Evolutionary conservation across 306 rosid species (phyloP).

Genomic region (Bauhinia variegata): DNA sequence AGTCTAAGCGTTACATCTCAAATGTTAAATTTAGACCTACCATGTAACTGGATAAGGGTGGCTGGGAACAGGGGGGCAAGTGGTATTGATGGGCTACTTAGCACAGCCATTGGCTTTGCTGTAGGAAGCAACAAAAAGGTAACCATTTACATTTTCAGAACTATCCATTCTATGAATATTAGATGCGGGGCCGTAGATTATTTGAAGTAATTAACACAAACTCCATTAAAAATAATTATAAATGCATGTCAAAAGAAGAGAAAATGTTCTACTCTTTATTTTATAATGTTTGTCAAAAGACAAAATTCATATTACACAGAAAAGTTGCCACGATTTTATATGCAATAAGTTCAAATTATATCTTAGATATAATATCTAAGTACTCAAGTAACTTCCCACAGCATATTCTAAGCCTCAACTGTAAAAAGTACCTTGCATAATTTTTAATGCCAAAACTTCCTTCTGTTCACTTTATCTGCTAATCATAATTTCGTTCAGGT

Average conservation of each 20-base stretch:
- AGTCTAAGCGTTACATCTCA: slow-evolving; percentile 41
- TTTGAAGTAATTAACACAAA: background rate
- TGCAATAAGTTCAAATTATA: no score
- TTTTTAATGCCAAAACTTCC: slow-evolving; percentile 20
- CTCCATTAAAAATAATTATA: no score
- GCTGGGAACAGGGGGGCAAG: slow-evolving; percentile 94
- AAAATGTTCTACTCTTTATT: no score
- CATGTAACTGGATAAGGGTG: slow-evolving; percentile 67
- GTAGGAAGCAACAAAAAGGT: slow-evolving; percentile 86
- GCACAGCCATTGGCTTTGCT: slow-evolving; percentile 94
- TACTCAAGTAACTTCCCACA: no score
- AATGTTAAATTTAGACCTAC: slow-evolving; percentile 55
- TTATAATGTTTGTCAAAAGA: no score
- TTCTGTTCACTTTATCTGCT: slow-evolving; percentile 21
- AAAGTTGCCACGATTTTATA: no score
- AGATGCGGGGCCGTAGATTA: slow-evolving; percentile 14
- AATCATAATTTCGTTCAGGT: slow-evolving; percentile 59
- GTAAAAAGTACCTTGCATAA: background rate
- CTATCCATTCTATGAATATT: slow-evolving; percentile 22
- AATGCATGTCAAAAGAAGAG: no score
- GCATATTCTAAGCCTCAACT: no score
- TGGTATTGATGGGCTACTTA: slow-evolving; percentile 95
- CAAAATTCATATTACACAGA: no score
- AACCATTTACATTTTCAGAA: slow-evolving; percentile 28
- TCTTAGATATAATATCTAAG: no score